phyloP scores from a whole-genome alignment of 1,139 yeast genomes.

The Kodamaea ohmeri region DNA sequence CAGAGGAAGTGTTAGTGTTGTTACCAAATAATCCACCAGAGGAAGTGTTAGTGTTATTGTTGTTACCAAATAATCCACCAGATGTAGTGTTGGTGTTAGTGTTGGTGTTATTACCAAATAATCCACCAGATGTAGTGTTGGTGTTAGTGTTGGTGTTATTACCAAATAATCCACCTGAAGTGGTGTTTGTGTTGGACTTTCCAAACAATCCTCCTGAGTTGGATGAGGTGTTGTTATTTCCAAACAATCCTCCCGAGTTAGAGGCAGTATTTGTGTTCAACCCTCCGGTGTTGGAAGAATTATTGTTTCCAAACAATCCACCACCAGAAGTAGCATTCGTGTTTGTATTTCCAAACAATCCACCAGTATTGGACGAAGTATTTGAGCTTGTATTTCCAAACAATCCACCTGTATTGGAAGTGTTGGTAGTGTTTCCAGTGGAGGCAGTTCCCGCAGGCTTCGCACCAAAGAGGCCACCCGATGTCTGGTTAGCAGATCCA shows the following conservation, averaged over 20 bases:
- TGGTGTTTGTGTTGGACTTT: conserved; percentile 6
- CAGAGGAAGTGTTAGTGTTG: conserved; percentile 11
- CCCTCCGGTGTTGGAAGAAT: background rate
- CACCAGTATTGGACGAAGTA: too few species aligned
- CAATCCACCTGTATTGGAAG: conserved; percentile 13
- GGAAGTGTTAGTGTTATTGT: conserved; percentile 5
- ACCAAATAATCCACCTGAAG: conserved; percentile 16
- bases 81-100: conserved; percentile 19
- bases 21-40: conserved; percentile 7
- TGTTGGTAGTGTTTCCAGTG: too few species aligned
- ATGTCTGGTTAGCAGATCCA: conserved; percentile 11
- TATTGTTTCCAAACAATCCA: conserved; percentile 13
- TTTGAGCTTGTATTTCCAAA: conserved; percentile 11
- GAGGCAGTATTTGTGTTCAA: background rate
- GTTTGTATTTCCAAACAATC: conserved; percentile 12
- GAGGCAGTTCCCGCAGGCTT: conserved; percentile 9
- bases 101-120: conserved; percentile 6
- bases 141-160: conserved; percentile 4
- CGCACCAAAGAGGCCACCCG: conserved; percentile 10
- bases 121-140: conserved; percentile 7
- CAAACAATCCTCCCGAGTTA: conserved; percentile 15
- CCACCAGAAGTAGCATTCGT: conserved; percentile 15
- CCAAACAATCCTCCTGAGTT: conserved; percentile 28
- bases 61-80: conserved; percentile 25
- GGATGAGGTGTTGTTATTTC: conserved; percentile 23